phyloP scores from a whole-genome alignment of 129 eudicot species.

The Lactuca sativa region DNA sequence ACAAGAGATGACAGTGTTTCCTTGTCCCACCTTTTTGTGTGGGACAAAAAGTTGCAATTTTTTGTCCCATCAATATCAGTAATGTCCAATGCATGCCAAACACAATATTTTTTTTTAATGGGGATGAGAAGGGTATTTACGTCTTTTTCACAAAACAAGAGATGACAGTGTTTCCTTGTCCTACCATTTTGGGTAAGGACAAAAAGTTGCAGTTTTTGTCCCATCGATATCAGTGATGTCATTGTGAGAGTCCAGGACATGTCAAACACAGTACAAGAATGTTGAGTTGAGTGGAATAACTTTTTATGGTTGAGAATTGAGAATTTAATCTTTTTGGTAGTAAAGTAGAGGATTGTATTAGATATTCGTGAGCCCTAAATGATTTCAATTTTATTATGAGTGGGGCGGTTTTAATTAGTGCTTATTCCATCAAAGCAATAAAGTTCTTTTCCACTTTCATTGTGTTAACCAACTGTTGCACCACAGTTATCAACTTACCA shows the following conservation, averaged over 20 bases:
- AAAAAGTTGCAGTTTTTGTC: not conserved
- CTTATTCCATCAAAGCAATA: constrained; percentile 37
- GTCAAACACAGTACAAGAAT: not conserved
- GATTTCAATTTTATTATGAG: constrained; percentile 30
- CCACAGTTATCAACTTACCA: constrained; percentile 29
- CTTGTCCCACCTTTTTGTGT: not conserved
- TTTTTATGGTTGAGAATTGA: not conserved
- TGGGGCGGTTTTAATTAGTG: constrained; percentile 29
- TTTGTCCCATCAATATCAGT: not conserved
- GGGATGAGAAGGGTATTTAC: not conserved
- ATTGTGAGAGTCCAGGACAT: not conserved
- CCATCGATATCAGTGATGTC: not conserved
- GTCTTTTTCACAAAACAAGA: not conserved
- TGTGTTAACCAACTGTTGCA: constrained; percentile 31
- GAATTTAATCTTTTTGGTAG: not conserved
- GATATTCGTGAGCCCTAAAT: constrained; percentile 11
- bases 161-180: not conserved
- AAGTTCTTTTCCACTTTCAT: constrained; percentile 37
- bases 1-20: not conserved
- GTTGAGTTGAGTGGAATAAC: constrained; percentile 2
- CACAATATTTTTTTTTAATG: not conserved
- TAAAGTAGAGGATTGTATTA: not conserved
- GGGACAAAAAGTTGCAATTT: not conserved
- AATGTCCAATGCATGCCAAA: not conserved
- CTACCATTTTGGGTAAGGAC: not conserved